phyloP scores from a whole-genome alignment of 306 rosid genomes.

The Cyamopsis tetragonoloba region DNA sequence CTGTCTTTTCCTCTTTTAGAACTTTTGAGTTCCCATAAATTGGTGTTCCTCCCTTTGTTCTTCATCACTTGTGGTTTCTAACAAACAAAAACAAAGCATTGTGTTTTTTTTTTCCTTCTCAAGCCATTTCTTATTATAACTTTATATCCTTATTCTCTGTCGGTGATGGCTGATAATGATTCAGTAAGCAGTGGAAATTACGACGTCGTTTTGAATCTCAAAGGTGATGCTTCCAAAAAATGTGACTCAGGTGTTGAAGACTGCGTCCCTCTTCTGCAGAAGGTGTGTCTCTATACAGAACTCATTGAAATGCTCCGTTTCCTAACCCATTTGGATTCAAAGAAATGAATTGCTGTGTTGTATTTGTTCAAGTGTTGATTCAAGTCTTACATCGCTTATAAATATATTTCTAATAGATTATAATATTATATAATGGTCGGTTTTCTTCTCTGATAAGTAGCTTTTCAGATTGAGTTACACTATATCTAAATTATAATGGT shows the following conservation, averaged over 20 bases:
- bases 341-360: background rate
- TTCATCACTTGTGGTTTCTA: background rate
- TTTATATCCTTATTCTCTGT: background rate
- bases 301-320: background rate
- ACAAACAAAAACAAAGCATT: slow-evolving; percentile 1
- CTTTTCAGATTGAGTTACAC: no score
- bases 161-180: slow-evolving; percentile 53
- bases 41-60: background rate
- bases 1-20: background rate
- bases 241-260: background rate
- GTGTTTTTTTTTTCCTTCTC: no score
- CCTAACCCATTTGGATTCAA: background rate
- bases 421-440: no score
- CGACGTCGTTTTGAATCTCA: slow-evolving; percentile 35
- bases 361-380: no score
- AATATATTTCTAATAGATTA: no score
- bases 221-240: slow-evolving; percentile 24
- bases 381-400: no score
- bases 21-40: slow-evolving; percentile 43
- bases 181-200: slow-evolving; percentile 41
- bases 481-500: no score
- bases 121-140: background rate
- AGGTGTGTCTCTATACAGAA: slow-evolving; percentile 35
- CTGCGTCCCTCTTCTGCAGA: slow-evolving; percentile 53
- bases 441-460: no score